phyloP scores from a whole-genome alignment of 139 green algal genomes.

The Cymbomonas tetramitiformis region DNA sequence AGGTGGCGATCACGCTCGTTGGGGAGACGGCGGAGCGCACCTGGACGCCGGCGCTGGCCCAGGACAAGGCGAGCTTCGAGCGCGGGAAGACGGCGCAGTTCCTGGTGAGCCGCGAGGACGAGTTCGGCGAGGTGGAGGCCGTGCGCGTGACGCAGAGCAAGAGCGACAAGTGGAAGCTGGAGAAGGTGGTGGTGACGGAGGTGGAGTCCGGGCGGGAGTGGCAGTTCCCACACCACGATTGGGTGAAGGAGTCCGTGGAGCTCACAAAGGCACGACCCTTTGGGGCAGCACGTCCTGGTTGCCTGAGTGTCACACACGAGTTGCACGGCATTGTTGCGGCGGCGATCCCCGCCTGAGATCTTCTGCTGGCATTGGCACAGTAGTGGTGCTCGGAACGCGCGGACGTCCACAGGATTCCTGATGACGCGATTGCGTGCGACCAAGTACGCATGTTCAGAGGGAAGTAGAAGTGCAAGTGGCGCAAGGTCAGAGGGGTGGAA shows the following conservation, averaged over 20 bases:
- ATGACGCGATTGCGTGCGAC: no score
- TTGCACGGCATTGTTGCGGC: no score
- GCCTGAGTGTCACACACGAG: no score
- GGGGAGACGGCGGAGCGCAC: no score
- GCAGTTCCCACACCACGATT: not conserved
- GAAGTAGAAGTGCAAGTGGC: no score
- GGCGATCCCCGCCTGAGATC: no score
- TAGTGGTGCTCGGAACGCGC: no score
- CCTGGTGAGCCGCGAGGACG: not conserved
- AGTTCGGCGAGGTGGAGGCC: not conserved
- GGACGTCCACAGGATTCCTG: no score
- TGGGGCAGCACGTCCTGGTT: no score
- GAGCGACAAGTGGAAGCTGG: not conserved
- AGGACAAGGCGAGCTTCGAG: not conserved
- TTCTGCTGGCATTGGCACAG: no score
- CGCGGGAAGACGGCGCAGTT: not conserved
- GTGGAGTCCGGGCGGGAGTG: not conserved
- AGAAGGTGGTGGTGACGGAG: not conserved
- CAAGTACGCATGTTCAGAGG: no score
- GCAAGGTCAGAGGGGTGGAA: no score
- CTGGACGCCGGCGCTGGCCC: not conserved
- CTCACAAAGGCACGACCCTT: not conserved
- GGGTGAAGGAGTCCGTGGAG: not conserved
- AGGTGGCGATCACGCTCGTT: constrained; percentile 29
- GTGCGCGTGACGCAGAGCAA: not conserved